Conservation (phyloP, 805 yeast genomes). For the Kluyveromyces wickerhamii region DNA sequence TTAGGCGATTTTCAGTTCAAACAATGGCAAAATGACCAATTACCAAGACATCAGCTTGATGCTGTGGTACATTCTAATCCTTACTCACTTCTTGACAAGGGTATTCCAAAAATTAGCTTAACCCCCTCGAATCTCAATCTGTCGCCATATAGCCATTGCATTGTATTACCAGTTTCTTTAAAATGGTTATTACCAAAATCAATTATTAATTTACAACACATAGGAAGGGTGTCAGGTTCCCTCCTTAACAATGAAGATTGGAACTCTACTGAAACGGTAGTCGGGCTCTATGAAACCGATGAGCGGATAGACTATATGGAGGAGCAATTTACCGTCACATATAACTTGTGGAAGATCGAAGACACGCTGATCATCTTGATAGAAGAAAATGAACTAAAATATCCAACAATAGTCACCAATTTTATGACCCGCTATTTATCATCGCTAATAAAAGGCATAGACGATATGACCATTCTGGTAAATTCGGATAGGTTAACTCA, state of each 20-base stretch:
- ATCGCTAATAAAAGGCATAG: slow-evolving; percentile 28
- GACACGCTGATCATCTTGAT: slow-evolving; percentile 17
- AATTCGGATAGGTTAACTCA: slow-evolving; percentile 21
- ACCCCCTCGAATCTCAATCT: background rate
- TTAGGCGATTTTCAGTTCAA: slow-evolving; percentile 40
- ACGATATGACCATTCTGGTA: background rate
- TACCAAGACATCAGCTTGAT: slow-evolving; percentile 43
- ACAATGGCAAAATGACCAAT: slow-evolving; percentile 40
- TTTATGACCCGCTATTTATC: slow-evolving; percentile 22
- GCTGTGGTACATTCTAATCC: slow-evolving; percentile 6
- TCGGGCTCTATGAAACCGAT: slow-evolving; percentile 3
- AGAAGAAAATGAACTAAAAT: slow-evolving; percentile 24
- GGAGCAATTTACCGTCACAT: background rate
- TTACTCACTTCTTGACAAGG: background rate
- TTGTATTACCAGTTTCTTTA: slow-evolving; percentile 2
- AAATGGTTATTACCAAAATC: slow-evolving; percentile 4
- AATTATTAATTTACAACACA: slow-evolving; percentile 1
- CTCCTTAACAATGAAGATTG: background rate
- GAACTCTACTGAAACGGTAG: background rate
- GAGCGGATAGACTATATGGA: background rate
- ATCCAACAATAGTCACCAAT: slow-evolving; percentile 31
- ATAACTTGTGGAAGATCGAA: slow-evolving; percentile 8
- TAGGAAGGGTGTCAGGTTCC: background rate
- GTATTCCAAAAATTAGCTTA: background rate
- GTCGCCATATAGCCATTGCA: slow-evolving; percentile 2